A percentile compares a stretch with the other conserved stretches of the same genome.
These are phyloP conservation scores for Aspergillus spinulosporus DNA, from an alignment of 2,329 filamentous ascomycete species.

Conservation along the genomic window DNA sequence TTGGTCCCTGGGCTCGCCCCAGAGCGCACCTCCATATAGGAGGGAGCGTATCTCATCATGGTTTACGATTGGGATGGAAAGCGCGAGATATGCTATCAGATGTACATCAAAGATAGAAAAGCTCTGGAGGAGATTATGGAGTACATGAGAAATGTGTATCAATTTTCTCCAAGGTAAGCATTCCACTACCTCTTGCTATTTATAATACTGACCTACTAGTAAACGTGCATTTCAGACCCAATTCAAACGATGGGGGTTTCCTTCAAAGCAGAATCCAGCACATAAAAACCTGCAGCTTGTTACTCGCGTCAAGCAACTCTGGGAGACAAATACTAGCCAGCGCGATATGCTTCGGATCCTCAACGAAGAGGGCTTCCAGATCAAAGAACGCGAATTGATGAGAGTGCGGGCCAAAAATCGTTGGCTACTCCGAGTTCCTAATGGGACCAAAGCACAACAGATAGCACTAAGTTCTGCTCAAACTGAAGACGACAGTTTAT, in stretches of 20 bases:
- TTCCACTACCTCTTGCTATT: background rate
- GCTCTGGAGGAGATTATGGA: slow-evolving; percentile 73
- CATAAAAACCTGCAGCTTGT: slow-evolving; percentile 69
- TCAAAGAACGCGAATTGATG: slow-evolving; percentile 70
- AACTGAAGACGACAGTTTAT: slow-evolving; percentile 39
- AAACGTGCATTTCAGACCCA: slow-evolving; percentile 75
- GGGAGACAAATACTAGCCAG: slow-evolving; percentile 72
- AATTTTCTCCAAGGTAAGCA: slow-evolving; percentile 69
- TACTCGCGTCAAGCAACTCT: slow-evolving; percentile 70
- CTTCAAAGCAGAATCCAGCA: slow-evolving; percentile 69
- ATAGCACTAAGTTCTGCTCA: slow-evolving; percentile 25
- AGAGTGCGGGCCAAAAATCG: slow-evolving; percentile 68
- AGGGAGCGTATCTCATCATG: slow-evolving; percentile 35
- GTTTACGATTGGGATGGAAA: slow-evolving; percentile 69
- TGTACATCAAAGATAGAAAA: slow-evolving; percentile 76
- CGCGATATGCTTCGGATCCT: slow-evolving; percentile 71
- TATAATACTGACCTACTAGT: slow-evolving; percentile 37
- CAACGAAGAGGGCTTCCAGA: slow-evolving; percentile 69
- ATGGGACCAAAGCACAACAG: slow-evolving; percentile 55
- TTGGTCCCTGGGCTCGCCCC: slow-evolving; percentile 16
- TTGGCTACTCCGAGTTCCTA: slow-evolving; percentile 64
- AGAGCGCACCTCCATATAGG: slow-evolving; percentile 30
- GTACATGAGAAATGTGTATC: slow-evolving; percentile 64
- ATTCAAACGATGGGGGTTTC: slow-evolving; percentile 77
- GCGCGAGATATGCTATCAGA: slow-evolving; percentile 63